Base-by-base conservation (phyloP, 352 stramenopile species). In the Phytopythium oedochilum region DNA sequence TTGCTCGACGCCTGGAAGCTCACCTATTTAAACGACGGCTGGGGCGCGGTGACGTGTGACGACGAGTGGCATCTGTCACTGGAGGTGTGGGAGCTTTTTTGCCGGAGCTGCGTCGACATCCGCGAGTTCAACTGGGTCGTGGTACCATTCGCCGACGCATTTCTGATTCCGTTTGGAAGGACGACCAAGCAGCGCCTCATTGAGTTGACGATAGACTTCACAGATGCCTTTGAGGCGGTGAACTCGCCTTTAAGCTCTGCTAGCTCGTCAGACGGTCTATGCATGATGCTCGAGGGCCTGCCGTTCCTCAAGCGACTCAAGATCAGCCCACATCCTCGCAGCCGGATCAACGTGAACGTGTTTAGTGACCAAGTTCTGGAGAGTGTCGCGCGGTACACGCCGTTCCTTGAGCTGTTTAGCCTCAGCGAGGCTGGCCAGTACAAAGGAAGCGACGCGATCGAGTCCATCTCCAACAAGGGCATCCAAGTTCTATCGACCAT, bases 71-170 rank as follows among this genome's bases (percentile, higher is more conserved):
- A 71, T 15, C 44, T 86, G 5, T 68, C 63, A 4, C 45, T 68
- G 4, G 61, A 68, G 1, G 58, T 61, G 15, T 86, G 75, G 75
- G 60, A 70, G 22, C 47, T 47, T 12, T 86, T 86, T 35, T 80
- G 69, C 45, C 46, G 26, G 5, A 60, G 56, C 10, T 84, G 75
- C 25, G 54, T 61, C 9, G 38, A 71, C 8, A 46, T 87, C 31
- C 66, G 65, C 2, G 73, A 84, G 59, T 87, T 87, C 57, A 84
- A 84, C 53, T 84, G 74, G 71, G 63, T 61, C 0, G 71, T 83
- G 26, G 73, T 77, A 20, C 76, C 76, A 12, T 83, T 79, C 43
- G 70, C 61, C 0, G 76, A 84, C 20, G 61, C 55, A 0, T 87
- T 83, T 53, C 67, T 87, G 15, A 53, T 61, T 17, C 63, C 71